These are phyloP conservation scores for Juglanconis oblonga DNA, from an alignment of 2,329 filamentous ascomycete genomes.

Conservation along the genomic window DNA sequence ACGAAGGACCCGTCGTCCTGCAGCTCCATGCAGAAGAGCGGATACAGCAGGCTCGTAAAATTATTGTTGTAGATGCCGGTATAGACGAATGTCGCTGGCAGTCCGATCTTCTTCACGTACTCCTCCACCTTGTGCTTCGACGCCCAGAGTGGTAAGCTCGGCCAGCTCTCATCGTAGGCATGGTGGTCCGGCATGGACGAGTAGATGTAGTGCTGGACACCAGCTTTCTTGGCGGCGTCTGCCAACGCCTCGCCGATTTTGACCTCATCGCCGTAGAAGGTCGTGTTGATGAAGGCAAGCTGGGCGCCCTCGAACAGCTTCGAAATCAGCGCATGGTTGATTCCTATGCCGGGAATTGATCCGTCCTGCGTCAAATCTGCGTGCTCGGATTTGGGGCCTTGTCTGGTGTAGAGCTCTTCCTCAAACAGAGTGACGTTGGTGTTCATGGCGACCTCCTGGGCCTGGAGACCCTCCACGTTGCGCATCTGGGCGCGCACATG, in stretches of 20 bases:
- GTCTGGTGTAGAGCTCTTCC: conserved; percentile 61
- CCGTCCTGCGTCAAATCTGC: conserved; percentile 66
- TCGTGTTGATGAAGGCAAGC: conserved; percentile 96
- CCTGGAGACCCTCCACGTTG: conserved; percentile 82
- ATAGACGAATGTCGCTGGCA: conserved; percentile 91
- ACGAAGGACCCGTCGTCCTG: conserved; percentile 80
- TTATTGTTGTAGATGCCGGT: conserved; percentile 99
- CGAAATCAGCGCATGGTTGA: conserved; percentile 70
- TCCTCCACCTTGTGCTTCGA: conserved; percentile 91
- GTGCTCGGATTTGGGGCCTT: conserved; percentile 42
- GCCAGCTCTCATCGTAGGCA: conserved; percentile 73
- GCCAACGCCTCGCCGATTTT: conserved; percentile 85
- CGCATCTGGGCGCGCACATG: conserved; percentile 88
- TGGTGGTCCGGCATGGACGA: conserved; percentile 96
- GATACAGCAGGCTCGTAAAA: conserved; percentile 89
- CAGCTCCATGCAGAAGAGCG: conserved; percentile 92
- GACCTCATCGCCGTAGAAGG: conserved; percentile 92
- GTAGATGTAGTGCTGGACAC: conserved; percentile 90
- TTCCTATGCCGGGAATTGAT: conserved; percentile 59
- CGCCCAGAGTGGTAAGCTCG: conserved; percentile 83
- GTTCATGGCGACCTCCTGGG: conserved; percentile 77
- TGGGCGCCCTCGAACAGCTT: conserved; percentile 81
- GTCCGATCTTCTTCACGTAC: conserved; percentile 76
- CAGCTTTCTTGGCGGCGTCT: conserved; percentile 80
- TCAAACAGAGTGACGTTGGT: conserved; percentile 70